Evolutionary conservation across 768 basidiomycete genomes (phyloP), one percentile per base, ranked within the genome.

Genomic region (Leccinum imitatum): DNA sequence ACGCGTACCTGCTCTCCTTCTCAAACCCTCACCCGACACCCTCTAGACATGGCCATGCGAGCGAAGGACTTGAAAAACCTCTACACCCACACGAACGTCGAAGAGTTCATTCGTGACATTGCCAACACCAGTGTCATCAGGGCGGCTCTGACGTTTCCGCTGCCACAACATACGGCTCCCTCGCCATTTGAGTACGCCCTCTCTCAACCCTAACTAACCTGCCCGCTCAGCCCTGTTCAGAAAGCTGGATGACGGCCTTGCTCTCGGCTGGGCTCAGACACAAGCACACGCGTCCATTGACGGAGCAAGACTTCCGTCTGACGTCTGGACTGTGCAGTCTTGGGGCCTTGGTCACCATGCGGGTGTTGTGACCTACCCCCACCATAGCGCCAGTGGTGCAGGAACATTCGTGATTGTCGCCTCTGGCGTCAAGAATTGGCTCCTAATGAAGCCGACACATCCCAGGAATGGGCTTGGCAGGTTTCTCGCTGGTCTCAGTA

Each of bases 301-400:
- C 2, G 48, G 17, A 2, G 9, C 1, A n/a, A 30, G n/a, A 13
- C 23, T 55, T 5, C 41, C 44, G 6, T 9, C 27, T 6, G 54
- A 55, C 37, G 35, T 41, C 5, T 57, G 50, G 50, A 39, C 35
- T 14, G 25, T 39, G 6, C 50, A 50, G 9, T 50, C 50, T 11
- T 57, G 56, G 56, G 50, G 30, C 14, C 10, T 57, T n/a, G 35
- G 17, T 3, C 50, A 57, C 11, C 56, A 57, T 14, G 56, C 56
- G 3, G 56, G 15, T 4, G 21, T 57, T 10, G n/a, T 51, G 23
- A 50, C 25, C 3, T 57, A 50, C 15, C 23, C 50, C 50, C 58
- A 59, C 46, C 58, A 59, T 17, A 27, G 47, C 14, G 31, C 58
- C 13, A 37, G 51, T 3, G 59, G 59, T 11, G 51, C 39, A 41